Conservation (phyloP, 164 flowering plant genomes). For the Berberis thunbergii region DNA sequence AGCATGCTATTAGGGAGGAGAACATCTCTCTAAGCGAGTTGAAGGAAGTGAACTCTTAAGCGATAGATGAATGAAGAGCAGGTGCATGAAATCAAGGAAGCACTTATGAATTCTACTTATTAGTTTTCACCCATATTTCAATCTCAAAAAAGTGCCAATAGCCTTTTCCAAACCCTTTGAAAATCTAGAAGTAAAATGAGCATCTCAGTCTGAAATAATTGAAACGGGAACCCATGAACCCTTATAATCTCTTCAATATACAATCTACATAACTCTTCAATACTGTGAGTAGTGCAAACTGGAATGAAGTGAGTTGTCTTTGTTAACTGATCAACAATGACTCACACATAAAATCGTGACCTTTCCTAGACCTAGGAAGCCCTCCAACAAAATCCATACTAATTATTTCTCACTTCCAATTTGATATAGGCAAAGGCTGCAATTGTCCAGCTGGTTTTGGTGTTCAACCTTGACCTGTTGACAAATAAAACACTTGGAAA, state of each 20-base stretch:
- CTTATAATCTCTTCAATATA: background rate
- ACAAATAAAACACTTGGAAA: background rate
- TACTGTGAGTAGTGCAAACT: background rate
- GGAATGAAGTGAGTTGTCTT: background rate
- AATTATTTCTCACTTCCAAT: background rate
- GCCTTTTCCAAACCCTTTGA: background rate
- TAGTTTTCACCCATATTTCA: too few relatives aligned
- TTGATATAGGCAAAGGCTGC: background rate
- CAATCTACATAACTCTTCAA: background rate
- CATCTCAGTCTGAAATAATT: background rate
- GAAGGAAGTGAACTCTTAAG: too few relatives aligned
- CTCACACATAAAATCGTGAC: background rate
- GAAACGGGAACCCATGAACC: background rate
- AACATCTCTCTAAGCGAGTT: too few relatives aligned
- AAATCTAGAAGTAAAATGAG: background rate
- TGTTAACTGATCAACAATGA: background rate
- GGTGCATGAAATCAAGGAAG: too few relatives aligned
- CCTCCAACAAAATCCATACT: background rate
- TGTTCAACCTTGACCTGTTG: constrained; percentile 2
- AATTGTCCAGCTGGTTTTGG: background rate
- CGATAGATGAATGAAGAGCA: too few relatives aligned
- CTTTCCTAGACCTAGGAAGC: background rate
- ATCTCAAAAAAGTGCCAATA: too few relatives aligned
- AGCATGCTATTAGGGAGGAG: too few relatives aligned
- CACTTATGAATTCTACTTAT: too few relatives aligned